Percentiles rank a stretch among this genome's conserved stretches.
phyloP scores from a whole-genome alignment of 2,329 filamentous ascomycete genomes.

The Orbilia oligospora region DNA sequence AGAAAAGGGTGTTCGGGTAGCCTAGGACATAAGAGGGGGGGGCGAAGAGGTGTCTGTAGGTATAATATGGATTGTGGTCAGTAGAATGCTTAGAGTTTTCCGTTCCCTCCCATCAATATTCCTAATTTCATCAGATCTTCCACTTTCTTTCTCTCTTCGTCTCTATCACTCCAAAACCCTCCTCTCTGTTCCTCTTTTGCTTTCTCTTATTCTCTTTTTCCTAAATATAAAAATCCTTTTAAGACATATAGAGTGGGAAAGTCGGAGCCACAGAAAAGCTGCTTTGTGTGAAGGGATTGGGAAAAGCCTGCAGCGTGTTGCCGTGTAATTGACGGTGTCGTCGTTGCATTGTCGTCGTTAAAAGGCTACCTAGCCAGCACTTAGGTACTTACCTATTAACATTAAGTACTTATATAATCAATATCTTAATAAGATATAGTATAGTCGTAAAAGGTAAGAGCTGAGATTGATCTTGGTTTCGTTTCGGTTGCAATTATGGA shows the following conservation, averaged over 20 bases:
- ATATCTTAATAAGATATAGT: neutral
- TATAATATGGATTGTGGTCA: constrained; percentile 18
- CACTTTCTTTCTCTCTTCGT: neutral
- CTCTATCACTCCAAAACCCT: no score
- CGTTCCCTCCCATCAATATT: constrained; percentile 11
- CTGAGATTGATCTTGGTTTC: constrained; percentile 2
- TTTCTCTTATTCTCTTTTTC: neutral
- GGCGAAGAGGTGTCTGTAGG: neutral
- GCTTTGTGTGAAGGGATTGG: neutral
- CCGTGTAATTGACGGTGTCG: constrained; percentile 1
- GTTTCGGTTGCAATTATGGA: no score
- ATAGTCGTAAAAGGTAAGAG: no score
- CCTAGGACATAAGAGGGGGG: constrained; percentile 30
- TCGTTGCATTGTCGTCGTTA: no score
- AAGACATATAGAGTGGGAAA: neutral
- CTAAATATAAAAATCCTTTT: neutral
- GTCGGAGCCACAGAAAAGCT: neutral
- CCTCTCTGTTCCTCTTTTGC: neutral
- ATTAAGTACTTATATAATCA: no score
- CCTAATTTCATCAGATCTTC: neutral
- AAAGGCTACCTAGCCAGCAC: no score
- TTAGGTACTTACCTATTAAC: no score
- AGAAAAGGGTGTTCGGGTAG: constrained; percentile 44
- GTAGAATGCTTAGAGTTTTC: constrained; percentile 7
- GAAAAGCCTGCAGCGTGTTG: constrained; percentile 3